Evolutionary conservation across 371 early-diverging fungal genomes (phyloP).

Genomic region (Blakeslea trispora): DNA sequence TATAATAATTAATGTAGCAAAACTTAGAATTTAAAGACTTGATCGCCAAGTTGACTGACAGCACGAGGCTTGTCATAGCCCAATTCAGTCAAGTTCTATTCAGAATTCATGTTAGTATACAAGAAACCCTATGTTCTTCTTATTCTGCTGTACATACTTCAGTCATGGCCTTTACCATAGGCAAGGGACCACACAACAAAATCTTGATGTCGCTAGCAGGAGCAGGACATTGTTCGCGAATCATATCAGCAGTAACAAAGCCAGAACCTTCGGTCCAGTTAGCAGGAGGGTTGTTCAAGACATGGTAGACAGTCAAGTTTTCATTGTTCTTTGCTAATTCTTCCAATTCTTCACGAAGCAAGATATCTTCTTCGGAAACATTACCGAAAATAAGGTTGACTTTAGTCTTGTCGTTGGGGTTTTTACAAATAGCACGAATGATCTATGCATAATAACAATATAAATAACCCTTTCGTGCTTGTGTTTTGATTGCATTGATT

Average conservation of each 20-base stretch:
- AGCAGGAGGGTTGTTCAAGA: slow-evolving; percentile 81
- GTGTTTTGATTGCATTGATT: background rate
- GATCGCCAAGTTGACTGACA: slow-evolving; percentile 83
- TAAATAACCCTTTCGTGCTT: slow-evolving; percentile 1
- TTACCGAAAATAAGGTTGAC: slow-evolving; percentile 92
- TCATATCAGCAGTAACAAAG: slow-evolving; percentile 83
- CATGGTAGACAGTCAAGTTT: slow-evolving; percentile 83
- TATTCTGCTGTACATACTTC: no score
- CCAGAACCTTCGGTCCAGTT: slow-evolving; percentile 88
- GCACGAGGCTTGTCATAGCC: slow-evolving; percentile 78
- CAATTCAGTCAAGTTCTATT: slow-evolving; percentile 55
- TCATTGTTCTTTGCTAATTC: slow-evolving; percentile 73
- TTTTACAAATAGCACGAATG: slow-evolving; percentile 78
- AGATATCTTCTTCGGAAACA: slow-evolving; percentile 86
- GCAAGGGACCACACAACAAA: slow-evolving; percentile 94
- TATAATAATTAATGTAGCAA: background rate
- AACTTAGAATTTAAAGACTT: slow-evolving; percentile 33
- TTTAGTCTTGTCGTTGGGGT: slow-evolving; percentile 84
- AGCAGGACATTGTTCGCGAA: slow-evolving; percentile 73
- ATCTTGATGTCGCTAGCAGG: slow-evolving; percentile 84
- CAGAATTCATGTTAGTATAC: background rate
- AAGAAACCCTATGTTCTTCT: no score
- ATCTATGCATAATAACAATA: slow-evolving; percentile 50
- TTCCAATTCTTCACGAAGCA: slow-evolving; percentile 85
- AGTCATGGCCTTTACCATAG: slow-evolving; percentile 91